A percentile compares a stretch with the other conserved stretches of the same genome.
Conservation (phyloP, 139 green algal genomes). For the Pleodorina starrii region DNA sequence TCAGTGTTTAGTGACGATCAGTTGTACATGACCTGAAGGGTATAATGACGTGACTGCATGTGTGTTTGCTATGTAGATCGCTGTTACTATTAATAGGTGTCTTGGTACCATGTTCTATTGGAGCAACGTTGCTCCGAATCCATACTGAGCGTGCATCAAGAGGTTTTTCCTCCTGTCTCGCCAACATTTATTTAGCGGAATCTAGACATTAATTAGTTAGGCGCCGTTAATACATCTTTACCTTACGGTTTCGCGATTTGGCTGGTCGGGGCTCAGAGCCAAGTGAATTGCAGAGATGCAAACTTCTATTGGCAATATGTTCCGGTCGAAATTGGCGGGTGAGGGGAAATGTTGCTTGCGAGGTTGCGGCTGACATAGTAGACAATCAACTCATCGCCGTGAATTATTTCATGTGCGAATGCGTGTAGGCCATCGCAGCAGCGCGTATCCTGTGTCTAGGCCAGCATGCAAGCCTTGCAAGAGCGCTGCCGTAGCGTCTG, state of each 20-base stretch:
- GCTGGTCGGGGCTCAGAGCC: too few relatives aligned
- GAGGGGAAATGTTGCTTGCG: background rate
- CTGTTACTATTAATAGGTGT: too few relatives aligned
- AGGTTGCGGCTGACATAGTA: background rate
- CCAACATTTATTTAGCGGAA: too few relatives aligned
- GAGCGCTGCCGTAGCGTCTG: background rate
- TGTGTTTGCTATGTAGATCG: too few relatives aligned
- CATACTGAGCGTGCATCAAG: too few relatives aligned
- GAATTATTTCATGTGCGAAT: background rate
- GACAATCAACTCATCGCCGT: background rate
- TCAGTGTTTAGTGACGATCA: too few relatives aligned
- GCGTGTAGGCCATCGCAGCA: background rate
- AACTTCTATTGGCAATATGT: background rate
- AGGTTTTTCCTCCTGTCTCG: too few relatives aligned
- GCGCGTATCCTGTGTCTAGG: background rate
- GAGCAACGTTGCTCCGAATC: too few relatives aligned
- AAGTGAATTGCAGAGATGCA: constrained; percentile 6
- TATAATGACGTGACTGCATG: too few relatives aligned
- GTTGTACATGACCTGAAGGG: too few relatives aligned
- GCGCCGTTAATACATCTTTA: background rate
- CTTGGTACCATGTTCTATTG: too few relatives aligned
- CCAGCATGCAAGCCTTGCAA: background rate
- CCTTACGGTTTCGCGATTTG: background rate
- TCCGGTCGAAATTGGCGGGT: background rate
- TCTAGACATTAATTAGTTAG: background rate